Evolutionary conservation across 176 grass and related monocot genomes (phyloP).

Genomic region (Elaeis guineensis): DNA sequence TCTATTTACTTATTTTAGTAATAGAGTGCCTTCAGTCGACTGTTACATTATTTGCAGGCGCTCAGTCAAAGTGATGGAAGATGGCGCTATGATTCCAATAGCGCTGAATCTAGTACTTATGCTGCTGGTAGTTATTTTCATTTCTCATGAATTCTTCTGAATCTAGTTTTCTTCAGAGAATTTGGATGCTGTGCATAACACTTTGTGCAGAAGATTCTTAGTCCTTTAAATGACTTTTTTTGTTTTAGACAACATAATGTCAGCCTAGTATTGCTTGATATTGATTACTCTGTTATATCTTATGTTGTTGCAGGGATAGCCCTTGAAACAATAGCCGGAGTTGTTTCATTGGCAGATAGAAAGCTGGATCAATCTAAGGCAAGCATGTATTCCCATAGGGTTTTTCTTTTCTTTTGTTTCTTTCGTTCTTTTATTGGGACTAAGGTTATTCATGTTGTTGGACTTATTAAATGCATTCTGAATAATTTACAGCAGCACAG

Average conservation of each 20-base stretch:
- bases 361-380: constrained; percentile 77
- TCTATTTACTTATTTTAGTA: not conserved
- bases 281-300: not conserved
- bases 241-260: not conserved
- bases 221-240: not conserved
- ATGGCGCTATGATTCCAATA: constrained; percentile 88
- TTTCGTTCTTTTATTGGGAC: too few relatives aligned
- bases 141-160: not conserved
- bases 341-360: constrained; percentile 61
- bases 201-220: too few relatives aligned
- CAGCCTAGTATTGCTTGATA: not conserved
- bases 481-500: too few relatives aligned
- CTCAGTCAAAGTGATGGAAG: constrained; percentile 92
- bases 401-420: too few relatives aligned
- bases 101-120: constrained; percentile 83
- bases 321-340: constrained; percentile 66
- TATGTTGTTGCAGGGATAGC: constrained; percentile 59
- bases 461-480: too few relatives aligned
- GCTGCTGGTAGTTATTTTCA: constrained; percentile 61
- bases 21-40: too few relatives aligned
- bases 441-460: too few relatives aligned
- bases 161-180: too few relatives aligned
- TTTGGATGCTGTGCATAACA: too few relatives aligned
- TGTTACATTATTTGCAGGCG: constrained; percentile 37
- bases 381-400: too few relatives aligned